Conservation (phyloP, 768 basidiomycete genomes). For the Crassisporium funariophilum region DNA sequence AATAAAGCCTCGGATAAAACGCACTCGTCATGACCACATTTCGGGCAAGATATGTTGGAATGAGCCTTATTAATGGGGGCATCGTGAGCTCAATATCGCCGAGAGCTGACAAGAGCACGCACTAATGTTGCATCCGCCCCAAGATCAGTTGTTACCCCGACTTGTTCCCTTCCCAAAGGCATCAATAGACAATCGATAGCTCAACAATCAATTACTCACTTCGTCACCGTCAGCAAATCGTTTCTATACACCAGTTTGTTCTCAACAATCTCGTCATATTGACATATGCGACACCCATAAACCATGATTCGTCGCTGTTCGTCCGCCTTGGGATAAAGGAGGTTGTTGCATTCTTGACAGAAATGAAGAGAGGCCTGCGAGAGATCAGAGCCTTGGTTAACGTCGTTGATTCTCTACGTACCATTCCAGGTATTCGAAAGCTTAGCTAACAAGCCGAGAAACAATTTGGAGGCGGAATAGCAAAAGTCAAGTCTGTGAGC, state of each 20-base stretch:
- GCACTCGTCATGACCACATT: slow-evolving; percentile 82
- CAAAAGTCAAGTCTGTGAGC: no score
- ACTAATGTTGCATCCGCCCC: slow-evolving; percentile 90
- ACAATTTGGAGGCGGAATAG: no score
- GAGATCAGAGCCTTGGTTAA: no score
- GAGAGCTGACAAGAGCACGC: slow-evolving; percentile 22
- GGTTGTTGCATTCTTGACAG: slow-evolving; percentile 94
- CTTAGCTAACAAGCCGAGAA: slow-evolving; percentile 1
- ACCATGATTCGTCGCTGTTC: slow-evolving; percentile 82
- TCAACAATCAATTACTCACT: slow-evolving; percentile 47
- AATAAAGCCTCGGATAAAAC: slow-evolving; percentile 21
- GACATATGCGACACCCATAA: slow-evolving; percentile 90
- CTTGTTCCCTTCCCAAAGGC: slow-evolving; percentile 91
- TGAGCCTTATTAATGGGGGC: slow-evolving; percentile 60
- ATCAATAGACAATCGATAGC: slow-evolving; percentile 19
- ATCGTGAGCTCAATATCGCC: neutral
- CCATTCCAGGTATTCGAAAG: neutral
- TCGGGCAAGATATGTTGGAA: slow-evolving; percentile 80
- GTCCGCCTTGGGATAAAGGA: slow-evolving; percentile 93
- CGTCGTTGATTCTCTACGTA: slow-evolving; percentile 5
- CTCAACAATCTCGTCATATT: slow-evolving; percentile 80
- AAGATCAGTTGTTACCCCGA: slow-evolving; percentile 87
- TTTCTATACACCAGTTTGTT: slow-evolving; percentile 93
- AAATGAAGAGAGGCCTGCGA: slow-evolving; percentile 91
- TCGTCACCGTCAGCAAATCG: slow-evolving; percentile 90